These are phyloP conservation scores for Oryza rufipogon DNA, from an alignment of 176 grass and related monocot species.

Conservation along the genomic window DNA sequence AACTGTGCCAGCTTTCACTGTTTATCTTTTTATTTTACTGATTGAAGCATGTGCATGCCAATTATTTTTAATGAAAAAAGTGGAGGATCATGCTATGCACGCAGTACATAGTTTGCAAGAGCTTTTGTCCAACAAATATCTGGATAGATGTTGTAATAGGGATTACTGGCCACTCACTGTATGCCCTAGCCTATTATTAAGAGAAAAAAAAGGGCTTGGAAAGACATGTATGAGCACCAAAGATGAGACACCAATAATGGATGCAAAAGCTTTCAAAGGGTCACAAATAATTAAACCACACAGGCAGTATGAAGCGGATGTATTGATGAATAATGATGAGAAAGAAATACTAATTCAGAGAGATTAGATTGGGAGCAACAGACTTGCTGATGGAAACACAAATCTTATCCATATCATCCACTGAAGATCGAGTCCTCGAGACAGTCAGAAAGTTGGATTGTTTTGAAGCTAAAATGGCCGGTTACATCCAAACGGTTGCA, in stretches of 20 bases:
- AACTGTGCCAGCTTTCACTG: neutral
- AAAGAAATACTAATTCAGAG: neutral
- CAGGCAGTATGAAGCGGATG: neutral
- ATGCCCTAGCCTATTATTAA: neutral
- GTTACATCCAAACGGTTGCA: conserved; percentile 21
- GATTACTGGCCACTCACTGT: neutral
- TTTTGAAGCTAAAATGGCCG: neutral
- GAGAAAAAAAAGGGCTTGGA: neutral
- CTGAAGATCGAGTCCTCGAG: neutral
- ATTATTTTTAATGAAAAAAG: neutral
- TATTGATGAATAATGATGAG: neutral
- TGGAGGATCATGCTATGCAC: neutral
- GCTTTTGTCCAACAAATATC: neutral
- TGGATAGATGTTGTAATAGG: neutral
- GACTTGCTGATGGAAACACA: neutral
- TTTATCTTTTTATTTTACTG: neutral
- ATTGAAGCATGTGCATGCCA: neutral
- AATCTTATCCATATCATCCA: conserved; percentile 27
- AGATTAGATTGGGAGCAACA: neutral
- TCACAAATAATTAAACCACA: neutral
- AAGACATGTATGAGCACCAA: neutral
- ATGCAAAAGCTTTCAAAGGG: neutral
- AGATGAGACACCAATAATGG: neutral
- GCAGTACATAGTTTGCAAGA: neutral
- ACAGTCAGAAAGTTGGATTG: neutral